Evolutionary conservation across 2,329 filamentous ascomycete genomes (phyloP).

Genomic region (Fusarium lateritium): DNA sequence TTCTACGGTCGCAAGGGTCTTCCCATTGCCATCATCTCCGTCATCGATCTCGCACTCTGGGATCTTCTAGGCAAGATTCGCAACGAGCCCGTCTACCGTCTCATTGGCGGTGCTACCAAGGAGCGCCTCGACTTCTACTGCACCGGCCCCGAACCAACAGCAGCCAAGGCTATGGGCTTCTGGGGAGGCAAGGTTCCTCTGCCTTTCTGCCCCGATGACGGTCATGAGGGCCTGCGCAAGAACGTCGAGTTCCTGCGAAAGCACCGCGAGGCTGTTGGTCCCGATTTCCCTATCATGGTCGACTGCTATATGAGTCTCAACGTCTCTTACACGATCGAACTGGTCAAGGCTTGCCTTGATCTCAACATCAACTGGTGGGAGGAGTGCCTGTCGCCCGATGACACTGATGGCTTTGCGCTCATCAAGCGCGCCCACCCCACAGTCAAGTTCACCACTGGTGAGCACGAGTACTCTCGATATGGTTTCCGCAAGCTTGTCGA

Average conservation of each 20-base stretch:
- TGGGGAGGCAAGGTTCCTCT: slow-evolving; percentile 91
- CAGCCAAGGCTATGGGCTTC: slow-evolving; percentile 89
- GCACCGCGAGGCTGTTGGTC: slow-evolving; percentile 87
- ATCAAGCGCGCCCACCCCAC: slow-evolving; percentile 93
- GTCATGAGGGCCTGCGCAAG: slow-evolving; percentile 84
- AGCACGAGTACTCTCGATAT: slow-evolving; percentile 95
- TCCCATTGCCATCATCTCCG: slow-evolving; percentile 90
- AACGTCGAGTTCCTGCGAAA: slow-evolving; percentile 91
- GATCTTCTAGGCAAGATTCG: slow-evolving; percentile 92
- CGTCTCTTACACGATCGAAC: slow-evolving; percentile 91
- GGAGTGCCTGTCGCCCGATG: slow-evolving; percentile 91
- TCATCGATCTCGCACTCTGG: slow-evolving; percentile 94
- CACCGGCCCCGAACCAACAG: slow-evolving; percentile 86
- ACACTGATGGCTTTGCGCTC: slow-evolving; percentile 90
- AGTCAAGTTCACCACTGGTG: slow-evolving; percentile 94
- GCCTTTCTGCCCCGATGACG: slow-evolving; percentile 91
- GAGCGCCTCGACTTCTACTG: slow-evolving; percentile 93
- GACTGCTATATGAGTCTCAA: slow-evolving; percentile 98
- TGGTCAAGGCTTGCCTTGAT: slow-evolving; percentile 86
- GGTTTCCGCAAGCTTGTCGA: slow-evolving; percentile 96
- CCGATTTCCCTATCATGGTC: slow-evolving; percentile 93
- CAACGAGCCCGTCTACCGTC: slow-evolving; percentile 93
- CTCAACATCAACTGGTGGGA: slow-evolving; percentile 98
- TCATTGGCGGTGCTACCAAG: slow-evolving; percentile 92
- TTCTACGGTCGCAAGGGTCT: slow-evolving; percentile 97